Evolutionary conservation across 352 stramenopile genomes (phyloP).

Genomic region (Phytophthora fragariae): DNA sequence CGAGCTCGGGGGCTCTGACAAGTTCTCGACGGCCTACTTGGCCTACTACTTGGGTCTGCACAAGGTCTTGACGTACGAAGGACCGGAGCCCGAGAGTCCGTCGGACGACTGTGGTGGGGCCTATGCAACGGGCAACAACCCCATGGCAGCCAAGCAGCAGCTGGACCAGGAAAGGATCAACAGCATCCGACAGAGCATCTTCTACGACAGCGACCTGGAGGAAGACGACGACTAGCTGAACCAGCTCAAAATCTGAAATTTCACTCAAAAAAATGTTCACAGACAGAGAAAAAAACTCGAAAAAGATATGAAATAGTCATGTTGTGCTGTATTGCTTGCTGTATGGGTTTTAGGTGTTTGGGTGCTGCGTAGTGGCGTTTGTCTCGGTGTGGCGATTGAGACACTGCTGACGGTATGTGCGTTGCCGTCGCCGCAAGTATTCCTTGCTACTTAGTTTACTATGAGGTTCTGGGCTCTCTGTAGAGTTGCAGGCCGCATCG

Average conservation of each 20-base stretch:
- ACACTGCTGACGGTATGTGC: conserved; percentile 75
- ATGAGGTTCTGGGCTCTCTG: neutral
- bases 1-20: conserved; percentile 93
- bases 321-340: conserved; percentile 38
- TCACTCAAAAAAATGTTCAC: neutral
- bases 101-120: conserved; percentile 71
- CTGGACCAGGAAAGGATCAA: conserved; percentile 61
- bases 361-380: neutral
- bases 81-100: conserved; percentile 73
- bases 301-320: conserved; percentile 33
- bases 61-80: conserved; percentile 97
- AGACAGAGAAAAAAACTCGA: neutral
- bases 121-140: conserved; percentile 54
- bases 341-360: neutral
- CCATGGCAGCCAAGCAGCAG: conserved; percentile 42
- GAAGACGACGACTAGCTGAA: conserved; percentile 68
- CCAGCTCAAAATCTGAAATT: neutral
- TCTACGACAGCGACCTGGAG: conserved; percentile 86
- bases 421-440: conserved; percentile 75
- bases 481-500: conserved; percentile 10
- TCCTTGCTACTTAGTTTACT: conserved; percentile 37
- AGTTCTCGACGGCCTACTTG: conserved; percentile 94
- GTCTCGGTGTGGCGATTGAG: conserved; percentile 27
- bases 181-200: conserved; percentile 86
- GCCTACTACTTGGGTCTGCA: conserved; percentile 93